Evolutionary conservation across 257 asterid genomes (phyloP), one percentile per base, ranked within the genome.

Genomic region (Jasminum sambac): DNA sequence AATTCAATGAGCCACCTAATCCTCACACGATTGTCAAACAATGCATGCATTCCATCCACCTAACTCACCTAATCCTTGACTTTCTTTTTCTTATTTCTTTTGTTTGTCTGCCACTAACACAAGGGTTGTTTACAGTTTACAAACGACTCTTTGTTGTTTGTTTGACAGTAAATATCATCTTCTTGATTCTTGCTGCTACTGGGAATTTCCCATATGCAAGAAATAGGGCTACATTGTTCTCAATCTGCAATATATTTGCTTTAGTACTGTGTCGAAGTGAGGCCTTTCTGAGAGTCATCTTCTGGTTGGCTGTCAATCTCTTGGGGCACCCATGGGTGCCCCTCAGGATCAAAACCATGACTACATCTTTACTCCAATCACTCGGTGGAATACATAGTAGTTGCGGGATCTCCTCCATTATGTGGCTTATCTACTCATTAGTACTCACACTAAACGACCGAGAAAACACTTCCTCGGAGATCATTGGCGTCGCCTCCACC

Each of bases 321-420:
- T 55, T 89, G n/a, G 94, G 96, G 17, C 80, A 82, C 68, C 62
- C 85, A 1, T 87, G 89, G 86, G 81, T 89, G 3, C 92, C 96
- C 1, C 14, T 84, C 0, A 74, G 77, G 4, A 25, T 89, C 30
- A 89, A 89, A 25, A 89, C 92, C 0, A 57, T 76, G 76, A 61
- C 75, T 0, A 89, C 95, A 0, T 75, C 96, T 14, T 63, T 84
- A 0, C 73, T 89, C 5, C 96, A 89, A 19, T 89, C 89, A 3
- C 81, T 89, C 0, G 96, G 96, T 0, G 95, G 96, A 13, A 81
- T 89, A 9, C 96, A 89, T 37, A 89, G 96, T n/a, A 73, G 96
- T 8, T 89, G 92, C 52, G 96, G 92, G 0, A n/a, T 89, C 24
- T 89, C 96, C 5, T 85, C 96, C 1, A 58, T 89, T 52, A 86